Evolutionary conservation across 495 filamentous ascomycete genomes (phyloP), one percentile per base, ranked within the genome.

Genomic region (Penicillium macrosclerotiorum): DNA sequence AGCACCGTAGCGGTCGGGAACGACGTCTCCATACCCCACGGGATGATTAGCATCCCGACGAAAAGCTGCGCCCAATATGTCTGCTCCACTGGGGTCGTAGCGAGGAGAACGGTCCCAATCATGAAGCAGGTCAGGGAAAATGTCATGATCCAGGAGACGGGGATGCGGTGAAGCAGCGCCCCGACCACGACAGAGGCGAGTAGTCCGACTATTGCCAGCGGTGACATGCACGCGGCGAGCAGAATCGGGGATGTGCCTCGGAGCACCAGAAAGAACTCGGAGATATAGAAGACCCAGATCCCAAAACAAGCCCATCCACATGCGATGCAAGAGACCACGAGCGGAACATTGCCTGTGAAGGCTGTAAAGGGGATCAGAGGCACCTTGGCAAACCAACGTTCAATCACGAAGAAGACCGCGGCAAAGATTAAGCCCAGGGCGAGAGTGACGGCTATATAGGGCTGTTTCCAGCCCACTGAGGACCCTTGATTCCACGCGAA

Each of bases 21-120:
- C 0, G 65, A 72, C 57, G 82, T 76, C 52, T 87, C 81, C 74
- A 84, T 85, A 1, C 79, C 84, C 37, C 71, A 80, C 0, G 80
- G 75, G 42, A 79, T 81, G 18, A 88, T 50, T 13, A 84, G 8
- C 2, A 76, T 63, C 43, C 41, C 44, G 8, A 80, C 60, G 44
- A 81, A 81, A 0, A 64, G 59, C 34, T 68, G 50, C 5, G 49
- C 62, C 73, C 74, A 77, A 45, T 75, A 76, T 1, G 42, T 73
- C 32, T 73, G 64, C 4, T 63, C 29, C 0, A 71, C 61, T 0
- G 71, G 70, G 0, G 54, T 49, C 5, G 66, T 70, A 5, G 67
- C 64, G 8, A 65, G 37, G 1, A 77, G 19, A 7, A 69, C 42
- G 25, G 47, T 58, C 4, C 76, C 75, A 1, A 71, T 26, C 5